phyloP scores from a whole-genome alignment of 1,284 basidiomycete species.

The Malassezia brasiliensis region DNA sequence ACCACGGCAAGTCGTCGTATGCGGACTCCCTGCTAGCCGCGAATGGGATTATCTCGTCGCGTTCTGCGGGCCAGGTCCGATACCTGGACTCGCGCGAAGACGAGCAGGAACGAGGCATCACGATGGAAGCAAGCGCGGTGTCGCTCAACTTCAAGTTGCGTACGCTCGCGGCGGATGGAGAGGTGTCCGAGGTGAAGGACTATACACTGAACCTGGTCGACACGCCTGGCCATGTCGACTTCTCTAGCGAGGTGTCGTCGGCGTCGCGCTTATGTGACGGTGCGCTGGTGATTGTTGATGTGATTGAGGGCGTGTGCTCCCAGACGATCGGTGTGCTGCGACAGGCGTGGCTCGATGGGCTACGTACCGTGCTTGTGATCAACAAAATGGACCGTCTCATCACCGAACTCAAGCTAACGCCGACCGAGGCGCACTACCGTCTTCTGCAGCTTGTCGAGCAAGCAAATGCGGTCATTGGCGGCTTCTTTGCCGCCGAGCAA shows the following conservation, averaged over 20 bases:
- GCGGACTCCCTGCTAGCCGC: slow-evolving; percentile 92
- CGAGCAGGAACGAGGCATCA: slow-evolving; percentile 94
- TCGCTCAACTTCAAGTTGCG: slow-evolving; percentile 44
- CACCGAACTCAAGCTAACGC: slow-evolving; percentile 82
- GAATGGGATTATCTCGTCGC: slow-evolving; percentile 90
- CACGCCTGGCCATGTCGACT: slow-evolving; percentile 97
- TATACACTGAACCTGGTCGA: slow-evolving; percentile 91
- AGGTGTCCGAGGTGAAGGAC: slow-evolving; percentile 49
- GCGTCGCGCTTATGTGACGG: slow-evolving; percentile 90
- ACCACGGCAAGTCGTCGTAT: slow-evolving; percentile 55
- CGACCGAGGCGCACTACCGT: slow-evolving; percentile 88
- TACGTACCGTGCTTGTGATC: slow-evolving; percentile 85
- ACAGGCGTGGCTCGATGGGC: slow-evolving; percentile 83
- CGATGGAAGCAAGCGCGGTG: slow-evolving; percentile 93
- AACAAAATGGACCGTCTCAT: slow-evolving; percentile 96
- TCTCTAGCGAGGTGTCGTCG: slow-evolving; percentile 90
- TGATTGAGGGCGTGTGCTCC: slow-evolving; percentile 95
- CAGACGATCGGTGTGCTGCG: slow-evolving; percentile 90
- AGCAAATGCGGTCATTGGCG: slow-evolving; percentile 95
- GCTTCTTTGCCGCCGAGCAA: slow-evolving; percentile 86
- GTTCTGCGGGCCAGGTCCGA: slow-evolving; percentile 91
- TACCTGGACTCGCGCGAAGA: slow-evolving; percentile 94
- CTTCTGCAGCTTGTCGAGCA: slow-evolving; percentile 86
- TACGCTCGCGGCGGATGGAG: slow-evolving; percentile 23
- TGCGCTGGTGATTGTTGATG: slow-evolving; percentile 90